A percentile compares a stretch with the other conserved stretches of the same genome.
Conservation (phyloP, 2,329 filamentous ascomycete genomes). For the Byssochlamys sp. region DNA sequence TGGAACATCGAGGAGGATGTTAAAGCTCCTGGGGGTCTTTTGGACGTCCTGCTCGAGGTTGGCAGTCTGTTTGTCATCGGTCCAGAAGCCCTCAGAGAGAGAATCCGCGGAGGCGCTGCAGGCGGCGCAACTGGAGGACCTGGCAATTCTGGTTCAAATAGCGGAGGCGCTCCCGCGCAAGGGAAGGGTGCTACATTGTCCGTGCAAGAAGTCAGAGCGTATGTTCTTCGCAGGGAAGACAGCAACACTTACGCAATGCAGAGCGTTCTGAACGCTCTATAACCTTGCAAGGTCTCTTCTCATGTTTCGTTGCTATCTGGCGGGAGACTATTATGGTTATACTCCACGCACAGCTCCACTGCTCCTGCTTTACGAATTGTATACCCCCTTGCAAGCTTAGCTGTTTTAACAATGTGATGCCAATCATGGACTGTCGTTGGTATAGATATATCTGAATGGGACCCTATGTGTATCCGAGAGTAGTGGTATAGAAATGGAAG, state of each 20-base stretch:
- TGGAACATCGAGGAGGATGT: slow-evolving; percentile 66
- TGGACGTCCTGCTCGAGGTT: slow-evolving; percentile 85
- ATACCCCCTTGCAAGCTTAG: background rate
- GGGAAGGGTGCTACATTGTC: slow-evolving; percentile 48
- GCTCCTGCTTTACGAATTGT: background rate
- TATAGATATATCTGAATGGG: background rate
- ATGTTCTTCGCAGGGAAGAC: slow-evolving; percentile 78
- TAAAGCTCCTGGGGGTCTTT: slow-evolving; percentile 41
- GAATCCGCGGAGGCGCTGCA: slow-evolving; percentile 52
- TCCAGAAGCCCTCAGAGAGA: slow-evolving; percentile 63
- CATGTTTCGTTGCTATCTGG: background rate
- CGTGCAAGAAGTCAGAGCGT: slow-evolving; percentile 57
- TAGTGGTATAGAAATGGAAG: no score
- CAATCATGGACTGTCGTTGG: background rate
- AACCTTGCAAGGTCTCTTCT: slow-evolving; percentile 6
- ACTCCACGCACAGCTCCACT: background rate
- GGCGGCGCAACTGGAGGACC: slow-evolving; percentile 26
- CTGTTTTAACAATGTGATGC: background rate
- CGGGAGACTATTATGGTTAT: background rate
- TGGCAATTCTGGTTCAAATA: slow-evolving; percentile 30
- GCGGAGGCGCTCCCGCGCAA: slow-evolving; percentile 32
- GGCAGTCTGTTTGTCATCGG: slow-evolving; percentile 93
- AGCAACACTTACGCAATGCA: slow-evolving; percentile 71
- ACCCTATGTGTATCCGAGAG: no score
- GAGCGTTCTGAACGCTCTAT: slow-evolving; percentile 62